Conservation (phyloP, 1,139 yeast genomes). For the Nakaseomyces uthaithaninus region DNA sequence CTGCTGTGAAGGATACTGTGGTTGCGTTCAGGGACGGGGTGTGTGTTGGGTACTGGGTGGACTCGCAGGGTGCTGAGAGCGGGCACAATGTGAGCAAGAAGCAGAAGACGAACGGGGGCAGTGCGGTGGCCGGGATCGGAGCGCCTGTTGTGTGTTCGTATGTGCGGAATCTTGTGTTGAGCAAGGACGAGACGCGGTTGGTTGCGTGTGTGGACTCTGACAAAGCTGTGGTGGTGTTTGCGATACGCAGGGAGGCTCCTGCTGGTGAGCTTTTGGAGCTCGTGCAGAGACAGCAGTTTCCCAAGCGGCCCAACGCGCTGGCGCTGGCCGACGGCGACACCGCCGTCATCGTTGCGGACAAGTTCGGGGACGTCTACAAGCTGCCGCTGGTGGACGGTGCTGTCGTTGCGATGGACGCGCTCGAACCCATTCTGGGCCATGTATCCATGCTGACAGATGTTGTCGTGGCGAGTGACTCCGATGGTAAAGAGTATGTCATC, state of each 20-base stretch:
- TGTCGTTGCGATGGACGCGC: constrained; percentile 16
- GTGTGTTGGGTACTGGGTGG: constrained; percentile 50
- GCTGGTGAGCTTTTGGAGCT: constrained; percentile 38
- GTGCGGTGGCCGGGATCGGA: constrained; percentile 30
- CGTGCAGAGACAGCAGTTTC: constrained; percentile 64
- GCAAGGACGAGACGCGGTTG: constrained; percentile 46
- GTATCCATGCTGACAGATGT: constrained; percentile 91
- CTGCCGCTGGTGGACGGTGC: constrained; percentile 35
- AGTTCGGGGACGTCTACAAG: constrained; percentile 88
- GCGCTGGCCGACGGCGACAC: constrained; percentile 47
- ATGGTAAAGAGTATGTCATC: constrained; percentile 45
- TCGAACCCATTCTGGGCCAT: constrained; percentile 77
- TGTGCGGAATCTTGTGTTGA: constrained; percentile 52
- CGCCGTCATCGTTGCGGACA: constrained; percentile 74
- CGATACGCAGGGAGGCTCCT: constrained; percentile 31
- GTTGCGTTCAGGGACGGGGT: neutral
- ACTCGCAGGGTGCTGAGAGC: constrained; percentile 29
- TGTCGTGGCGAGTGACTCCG: constrained; percentile 37
- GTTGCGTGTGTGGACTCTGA: constrained; percentile 75
- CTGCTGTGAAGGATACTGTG: neutral
- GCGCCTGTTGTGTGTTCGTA: constrained; percentile 59
- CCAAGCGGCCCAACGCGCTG: constrained; percentile 84
- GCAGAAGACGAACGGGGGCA: constrained; percentile 32
- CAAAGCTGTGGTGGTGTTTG: constrained; percentile 65
- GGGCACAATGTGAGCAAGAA: constrained; percentile 28